A percentile compares a stretch with the other conserved stretches of the same genome.
Conservation (phyloP, 306 rosid genomes). For the Medicago arabica region DNA sequence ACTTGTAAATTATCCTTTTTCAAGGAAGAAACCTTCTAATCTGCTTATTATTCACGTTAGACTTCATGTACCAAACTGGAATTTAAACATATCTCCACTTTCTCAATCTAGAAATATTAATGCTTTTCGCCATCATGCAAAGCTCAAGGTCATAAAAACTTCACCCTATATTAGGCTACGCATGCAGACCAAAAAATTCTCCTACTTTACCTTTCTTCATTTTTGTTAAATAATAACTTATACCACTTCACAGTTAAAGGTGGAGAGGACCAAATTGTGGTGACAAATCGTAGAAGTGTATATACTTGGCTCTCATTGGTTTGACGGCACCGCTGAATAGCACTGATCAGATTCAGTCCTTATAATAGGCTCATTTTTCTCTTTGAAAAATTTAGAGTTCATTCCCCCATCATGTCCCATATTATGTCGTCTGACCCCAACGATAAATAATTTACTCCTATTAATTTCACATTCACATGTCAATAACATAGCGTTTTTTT, state of each 20-base stretch:
- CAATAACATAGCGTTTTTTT: no score
- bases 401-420: neutral
- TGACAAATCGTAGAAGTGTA: neutral
- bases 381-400: no score
- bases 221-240: no score
- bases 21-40: neutral
- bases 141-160: constrained; percentile 33
- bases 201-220: neutral
- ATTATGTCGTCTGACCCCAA: neutral
- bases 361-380: neutral
- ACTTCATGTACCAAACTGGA: constrained; percentile 16
- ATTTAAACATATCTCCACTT: neutral
- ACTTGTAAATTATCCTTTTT: neutral
- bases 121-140: constrained; percentile 5
- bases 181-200: neutral
- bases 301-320: constrained; percentile 32
- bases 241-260: neutral
- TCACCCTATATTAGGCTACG: neutral
- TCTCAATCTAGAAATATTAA: constrained; percentile 5
- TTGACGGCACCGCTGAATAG: constrained; percentile 41
- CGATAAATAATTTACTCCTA: neutral
- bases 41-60: neutral
- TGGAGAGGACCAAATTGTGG: neutral
- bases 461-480: no score
- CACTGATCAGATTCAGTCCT: neutral